Base-by-base conservation (phyloP, 139 green algal species). In the Marvania coccoides region DNA sequence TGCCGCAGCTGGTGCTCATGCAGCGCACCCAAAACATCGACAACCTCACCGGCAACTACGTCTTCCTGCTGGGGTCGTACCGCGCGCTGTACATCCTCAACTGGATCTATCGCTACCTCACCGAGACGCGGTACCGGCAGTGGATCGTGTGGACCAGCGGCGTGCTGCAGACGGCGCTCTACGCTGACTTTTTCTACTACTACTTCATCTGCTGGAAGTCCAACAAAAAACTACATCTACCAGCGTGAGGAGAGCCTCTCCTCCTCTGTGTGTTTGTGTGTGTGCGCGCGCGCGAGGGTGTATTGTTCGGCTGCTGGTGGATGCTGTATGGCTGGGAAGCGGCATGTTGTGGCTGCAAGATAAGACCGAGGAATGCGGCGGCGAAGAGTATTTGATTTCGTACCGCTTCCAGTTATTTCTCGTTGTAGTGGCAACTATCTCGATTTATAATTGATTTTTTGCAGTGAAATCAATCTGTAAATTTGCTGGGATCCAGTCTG, bases 131-230 rank as follows among this genome's bases (percentile, higher is more conserved):
- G 42, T 97, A 98, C 75, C 70, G 77, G 31, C 90, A 98, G 63
- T 96, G 87, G 83, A 80, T 99, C 37, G 88, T 93, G 9, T 95
- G 88, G 88, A 74, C 86, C n/a, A 81, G 79, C 30, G 88, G 95
- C 13, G 67, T 92, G 4, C 68, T 98, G 9, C 95, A 99, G 68
- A 99, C 94, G 2, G 81, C 71, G 14, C 58, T 98, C 0, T 99
- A 99, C 74, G 78, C 79, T n/a, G 95, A 99, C 78, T 99, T 99
- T 81, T 99, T 97, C 71, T 99, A 99, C 70, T 97, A 95, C 80
- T 93, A 97, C 58, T 62, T 87, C 5, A 40, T 79, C 45, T 84
- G 74, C 58, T 97, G 91, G 91, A 81, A 79, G 31, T 88, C 86
- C 70, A 96, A 96, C 69, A 75, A 92, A 61, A 92, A 91, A 57